Evolutionary conservation across 768 basidiomycete species (phyloP), one percentile per base, ranked within the genome.

Genomic region (Leccinellum rugosiceps): DNA sequence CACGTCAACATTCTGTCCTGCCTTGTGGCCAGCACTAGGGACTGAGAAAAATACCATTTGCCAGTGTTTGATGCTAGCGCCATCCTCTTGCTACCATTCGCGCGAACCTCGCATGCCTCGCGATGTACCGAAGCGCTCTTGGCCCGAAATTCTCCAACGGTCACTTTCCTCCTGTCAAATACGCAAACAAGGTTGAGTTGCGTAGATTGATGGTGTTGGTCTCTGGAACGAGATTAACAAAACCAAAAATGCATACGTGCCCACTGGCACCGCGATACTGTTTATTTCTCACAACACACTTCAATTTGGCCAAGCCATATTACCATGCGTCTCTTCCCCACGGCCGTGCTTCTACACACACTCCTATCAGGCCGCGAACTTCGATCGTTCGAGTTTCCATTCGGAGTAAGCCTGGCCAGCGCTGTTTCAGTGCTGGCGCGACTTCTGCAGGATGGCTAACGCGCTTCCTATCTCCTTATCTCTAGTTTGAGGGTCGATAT

Each of bases 111-210:
- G 30, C 52, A 21, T 46, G n/a, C 35, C 35, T 28, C 32, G 6
- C 28, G 6, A 32, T 10, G 30, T 23, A 50, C 31, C 30, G 34
- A 23, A 38, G 52, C 26, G 38, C n/a, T 23, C 21, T 38, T 31
- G 10, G 13, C 43, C 41, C 26, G 34, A 25, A 32, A 26, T 11
- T 19, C 11, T 32, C 38, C 26, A 50, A 7, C 41, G 46, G 31
- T 7, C 25, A 47, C 50, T 56, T 32, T 25, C 52, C 43, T 43
- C 26, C 13, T 23, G 32, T 44, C 52, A 52, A 50, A 43, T 31
- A 28, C 34, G 19, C 38, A 25, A 55, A 56, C 55, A 61, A 65
- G 55, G 60, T 68, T 56, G 57, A 32, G 50, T 57, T 67, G 30
- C 53, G 49, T 38, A 50, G 49, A 50, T 34, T 50, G 49, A 50